Evolutionary conservation across 305 asterid species (phyloP).

Genomic region (Ruellia speciosa): DNA sequence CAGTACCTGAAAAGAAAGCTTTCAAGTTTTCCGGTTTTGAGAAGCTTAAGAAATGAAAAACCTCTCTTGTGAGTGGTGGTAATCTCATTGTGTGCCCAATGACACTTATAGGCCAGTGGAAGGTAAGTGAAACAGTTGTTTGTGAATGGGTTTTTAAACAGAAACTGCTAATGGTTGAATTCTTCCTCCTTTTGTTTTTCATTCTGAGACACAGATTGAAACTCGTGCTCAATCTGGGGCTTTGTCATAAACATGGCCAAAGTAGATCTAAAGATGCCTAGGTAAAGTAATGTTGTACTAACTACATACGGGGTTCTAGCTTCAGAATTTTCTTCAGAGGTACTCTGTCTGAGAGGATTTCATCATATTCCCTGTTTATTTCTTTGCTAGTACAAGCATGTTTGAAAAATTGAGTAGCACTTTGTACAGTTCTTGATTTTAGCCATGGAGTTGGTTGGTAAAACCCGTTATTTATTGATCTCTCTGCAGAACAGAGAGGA

Average conservation of each 20-base stretch:
- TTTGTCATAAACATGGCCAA: conserved; percentile 84
- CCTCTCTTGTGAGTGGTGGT: conserved; percentile 58
- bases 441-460: not conserved
- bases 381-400: conserved; percentile 1
- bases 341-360: conserved; percentile 27
- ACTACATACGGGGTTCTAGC: conserved; percentile 94
- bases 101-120: conserved; percentile 98
- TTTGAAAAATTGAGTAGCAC: not conserved
- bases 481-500: conserved; percentile 59
- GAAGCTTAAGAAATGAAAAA: conserved; percentile 53
- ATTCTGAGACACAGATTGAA: conserved; percentile 76
- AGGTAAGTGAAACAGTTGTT: conserved; percentile 40
- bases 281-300: conserved; percentile 69
- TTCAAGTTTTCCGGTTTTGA: conserved; percentile 53
- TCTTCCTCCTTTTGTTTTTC: conserved; percentile 10
- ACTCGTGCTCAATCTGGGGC: conserved; percentile 74
- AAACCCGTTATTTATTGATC: conserved; percentile 12
- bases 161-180: conserved; percentile 23
- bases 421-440: no score
- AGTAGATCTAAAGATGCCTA: conserved; percentile 77
- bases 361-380: conserved; percentile 8
- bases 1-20: conserved; percentile 42
- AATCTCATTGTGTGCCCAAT: conserved; percentile 89
- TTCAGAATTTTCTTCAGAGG: conserved; percentile 85
- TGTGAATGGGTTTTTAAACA: conserved; percentile 12